Evolutionary conservation across 108 stramenopile species (phyloP).

Genomic region (Discostella pseudostelligera): DNA sequence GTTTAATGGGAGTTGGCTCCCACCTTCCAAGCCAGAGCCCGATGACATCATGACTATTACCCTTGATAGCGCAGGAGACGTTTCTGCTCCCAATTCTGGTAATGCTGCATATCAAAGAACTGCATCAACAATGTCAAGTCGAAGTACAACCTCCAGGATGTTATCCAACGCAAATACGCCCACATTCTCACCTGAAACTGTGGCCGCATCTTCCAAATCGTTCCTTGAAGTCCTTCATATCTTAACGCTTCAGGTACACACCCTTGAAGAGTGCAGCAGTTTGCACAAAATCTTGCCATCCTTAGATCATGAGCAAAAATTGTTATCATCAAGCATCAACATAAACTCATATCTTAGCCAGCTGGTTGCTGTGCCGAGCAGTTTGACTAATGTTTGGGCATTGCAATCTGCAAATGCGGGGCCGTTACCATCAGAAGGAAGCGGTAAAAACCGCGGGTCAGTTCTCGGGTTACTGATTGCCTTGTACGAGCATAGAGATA

Average conservation of each 20-base stretch:
- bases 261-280: constrained; percentile 80
- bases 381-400: constrained; percentile 79
- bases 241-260: constrained; percentile 86
- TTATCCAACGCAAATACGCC: background rate
- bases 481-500: constrained; percentile 83
- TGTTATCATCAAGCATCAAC: constrained; percentile 65
- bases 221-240: constrained; percentile 87
- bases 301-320: constrained; percentile 80
- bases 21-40: constrained; percentile 67
- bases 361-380: constrained; percentile 66
- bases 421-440: constrained; percentile 75
- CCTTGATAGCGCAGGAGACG: constrained; percentile 38
- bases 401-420: constrained; percentile 66
- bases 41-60: constrained; percentile 19
- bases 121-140: constrained; percentile 38
- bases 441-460: constrained; percentile 74
- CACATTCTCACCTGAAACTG: constrained; percentile 70
- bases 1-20: constrained; percentile 81
- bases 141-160: constrained; percentile 38
- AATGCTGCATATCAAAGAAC: constrained; percentile 13
- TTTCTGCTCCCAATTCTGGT: constrained; percentile 29
- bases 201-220: constrained; percentile 76
- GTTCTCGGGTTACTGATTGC: constrained; percentile 84
- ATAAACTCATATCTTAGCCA: constrained; percentile 80
- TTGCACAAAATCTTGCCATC: constrained; percentile 65